Evolutionary conservation across 768 basidiomycete genomes (phyloP), one percentile per base, ranked within the genome.

Genomic region (Dentipellis sp.): DNA sequence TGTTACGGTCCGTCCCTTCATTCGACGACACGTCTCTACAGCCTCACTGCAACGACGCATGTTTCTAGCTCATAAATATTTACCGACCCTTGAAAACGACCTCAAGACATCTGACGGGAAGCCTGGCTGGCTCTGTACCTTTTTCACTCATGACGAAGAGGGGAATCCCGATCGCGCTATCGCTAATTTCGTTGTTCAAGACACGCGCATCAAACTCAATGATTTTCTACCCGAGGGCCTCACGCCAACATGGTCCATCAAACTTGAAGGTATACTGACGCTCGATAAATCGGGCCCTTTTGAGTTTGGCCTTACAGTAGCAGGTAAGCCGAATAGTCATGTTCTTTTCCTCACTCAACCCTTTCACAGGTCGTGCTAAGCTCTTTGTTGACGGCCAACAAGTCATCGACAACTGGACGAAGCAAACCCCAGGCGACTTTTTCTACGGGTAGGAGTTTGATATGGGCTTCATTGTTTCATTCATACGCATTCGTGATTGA

Each of bases 351-450:
- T 17, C 36, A 6, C 34, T 23, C 47, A 19, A 51, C 54, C 36
- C 38, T 76, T 36, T 37, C 46, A 56, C 42, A 53, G 80, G 80
- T 8, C 75, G 81, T 22, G 82, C 81, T 5, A 84, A 84, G 67
- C 69, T 91, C 1, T 88, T 75, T 70, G 67, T 89, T 29, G 64
- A 85, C 49, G 80, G 76, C 10, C 65, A 79, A 61, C 65, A 85
- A 53, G 71, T 77, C 16, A 80, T 88, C 48, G 85, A 88, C 64
- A 87, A 88, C 63, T 86, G 84, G 78, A 83, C 80, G 9, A 78
- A 79, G 60, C 84, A 86, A 67, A 74, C 75, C 2, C 79, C 78
- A 0, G 83, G 85, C 0, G 84, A 85, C 58, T 82, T 84, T 70
- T 86, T 84, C 68, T 85, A 85, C 59, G 82, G 81, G 77, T 79